A percentile compares a stretch with the other conserved stretches of the same genome.
Evolutionary conservation across 1,284 basidiomycete species (phyloP).

Genomic region (Grifola frondosa): DNA sequence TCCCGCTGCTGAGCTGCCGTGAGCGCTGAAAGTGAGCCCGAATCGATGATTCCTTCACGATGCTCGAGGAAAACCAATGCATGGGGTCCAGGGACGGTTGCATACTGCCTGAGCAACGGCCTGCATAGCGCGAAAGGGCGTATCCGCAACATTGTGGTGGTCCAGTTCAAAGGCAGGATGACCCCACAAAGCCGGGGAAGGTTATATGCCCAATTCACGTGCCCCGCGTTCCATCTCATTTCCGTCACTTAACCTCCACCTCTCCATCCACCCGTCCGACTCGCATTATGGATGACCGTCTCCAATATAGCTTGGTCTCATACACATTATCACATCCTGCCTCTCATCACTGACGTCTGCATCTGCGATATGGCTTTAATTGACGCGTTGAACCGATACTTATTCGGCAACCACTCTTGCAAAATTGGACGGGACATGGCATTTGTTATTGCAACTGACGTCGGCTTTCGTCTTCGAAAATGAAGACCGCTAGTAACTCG

Average conservation of each 20-base stretch:
- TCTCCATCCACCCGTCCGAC: not conserved
- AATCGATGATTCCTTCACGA: constrained; percentile 77
- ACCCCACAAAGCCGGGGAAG: not conserved
- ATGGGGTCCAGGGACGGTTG: constrained; percentile 57
- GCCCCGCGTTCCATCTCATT: constrained; percentile 3
- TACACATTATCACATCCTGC: no score
- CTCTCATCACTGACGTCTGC: no score
- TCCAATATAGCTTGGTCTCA: no score
- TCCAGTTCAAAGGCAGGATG: constrained; percentile 1
- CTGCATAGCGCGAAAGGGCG: constrained; percentile 27
- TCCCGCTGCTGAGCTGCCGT: constrained; percentile 83
- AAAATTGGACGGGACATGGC: no score
- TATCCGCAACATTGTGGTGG: constrained; percentile 36
- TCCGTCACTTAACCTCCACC: constrained; percentile 9
- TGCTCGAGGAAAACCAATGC: constrained; percentile 91
- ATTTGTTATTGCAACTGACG: no score
- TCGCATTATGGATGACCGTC: not conserved
- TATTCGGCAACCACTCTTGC: no score
- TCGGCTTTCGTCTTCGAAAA: no score
- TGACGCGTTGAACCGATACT: no score
- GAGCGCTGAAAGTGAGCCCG: constrained; percentile 85
- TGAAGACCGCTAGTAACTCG: no score
- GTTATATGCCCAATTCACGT: not conserved
- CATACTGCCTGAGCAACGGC: constrained; percentile 48
- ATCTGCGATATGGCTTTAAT: no score